Conservation (phyloP, 768 basidiomycete genomes). For the Auriscalpium microsporum region DNA sequence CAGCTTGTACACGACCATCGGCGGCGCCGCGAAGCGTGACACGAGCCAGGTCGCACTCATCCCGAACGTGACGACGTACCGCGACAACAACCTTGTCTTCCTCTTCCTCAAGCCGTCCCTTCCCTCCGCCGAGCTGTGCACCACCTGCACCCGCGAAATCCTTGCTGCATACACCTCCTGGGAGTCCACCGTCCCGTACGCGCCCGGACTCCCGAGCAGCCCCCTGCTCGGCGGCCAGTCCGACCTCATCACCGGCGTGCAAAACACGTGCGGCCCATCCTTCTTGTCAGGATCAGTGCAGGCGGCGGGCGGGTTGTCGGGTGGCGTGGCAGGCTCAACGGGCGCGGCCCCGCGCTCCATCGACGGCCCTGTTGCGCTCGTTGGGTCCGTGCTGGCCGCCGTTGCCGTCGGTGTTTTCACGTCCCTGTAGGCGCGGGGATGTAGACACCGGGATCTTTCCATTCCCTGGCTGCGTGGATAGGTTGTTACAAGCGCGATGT, state of each 20-base stretch:
- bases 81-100: slow-evolving; percentile 64
- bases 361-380: slow-evolving; percentile 20
- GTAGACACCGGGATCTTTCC: no score
- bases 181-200: slow-evolving; percentile 66
- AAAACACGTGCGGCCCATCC: slow-evolving; percentile 53
- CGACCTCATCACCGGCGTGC: slow-evolving; percentile 54
- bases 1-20: slow-evolving; percentile 11
- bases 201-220: slow-evolving; percentile 59
- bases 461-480: no score
- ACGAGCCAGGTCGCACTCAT: slow-evolving; percentile 24
- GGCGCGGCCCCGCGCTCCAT: slow-evolving; percentile 20
- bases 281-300: slow-evolving; percentile 64
- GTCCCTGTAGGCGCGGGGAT: no score
- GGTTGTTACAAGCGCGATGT: no score
- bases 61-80: slow-evolving; percentile 51
- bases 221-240: slow-evolving; percentile 58
- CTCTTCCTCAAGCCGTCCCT: slow-evolving; percentile 58
- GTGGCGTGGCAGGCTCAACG: slow-evolving; percentile 20
- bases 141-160: slow-evolving; percentile 69
- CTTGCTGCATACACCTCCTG: slow-evolving; percentile 70
- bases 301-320: slow-evolving; percentile 28
- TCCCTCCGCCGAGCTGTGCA: slow-evolving; percentile 56
- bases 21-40: slow-evolving; percentile 19
- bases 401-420: slow-evolving; percentile 20
- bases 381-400: slow-evolving; percentile 26